Evolutionary conservation across 1,284 basidiomycete species (phyloP).

Genomic region (Malassezia caprae): DNA sequence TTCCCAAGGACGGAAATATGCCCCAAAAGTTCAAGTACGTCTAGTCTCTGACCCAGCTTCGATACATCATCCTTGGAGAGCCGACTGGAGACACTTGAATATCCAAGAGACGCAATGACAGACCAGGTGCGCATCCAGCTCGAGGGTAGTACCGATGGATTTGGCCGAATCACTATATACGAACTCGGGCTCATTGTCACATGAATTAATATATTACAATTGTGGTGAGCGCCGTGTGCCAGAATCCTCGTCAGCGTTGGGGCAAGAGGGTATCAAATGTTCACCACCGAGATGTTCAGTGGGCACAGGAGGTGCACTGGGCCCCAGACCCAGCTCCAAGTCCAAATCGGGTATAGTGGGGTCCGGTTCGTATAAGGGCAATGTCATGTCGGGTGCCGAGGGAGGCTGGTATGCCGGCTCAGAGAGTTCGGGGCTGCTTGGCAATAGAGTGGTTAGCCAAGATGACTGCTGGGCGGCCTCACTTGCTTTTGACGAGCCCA

Average conservation of each 20-base stretch:
- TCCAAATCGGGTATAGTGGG: not conserved
- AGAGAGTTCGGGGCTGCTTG: not conserved
- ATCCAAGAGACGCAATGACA: not conserved
- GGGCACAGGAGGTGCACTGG: not conserved
- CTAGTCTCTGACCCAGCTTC: not conserved
- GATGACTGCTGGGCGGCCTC: conserved; percentile 8
- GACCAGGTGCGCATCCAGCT: conserved; percentile 1
- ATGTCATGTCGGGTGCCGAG: not conserved
- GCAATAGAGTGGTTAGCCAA: conserved; percentile 1
- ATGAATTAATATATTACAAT: not conserved
- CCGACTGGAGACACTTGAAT: not conserved
- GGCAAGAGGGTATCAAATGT: not conserved
- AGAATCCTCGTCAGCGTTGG: not conserved
- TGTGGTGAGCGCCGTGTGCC: not conserved
- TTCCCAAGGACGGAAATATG: conserved; percentile 14
- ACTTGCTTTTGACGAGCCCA: not conserved
- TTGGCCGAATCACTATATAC: conserved; percentile 13
- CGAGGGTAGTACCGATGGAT: conserved; percentile 18
- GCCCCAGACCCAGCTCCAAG: not conserved
- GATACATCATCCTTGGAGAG: not conserved
- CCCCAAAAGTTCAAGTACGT: conserved; percentile 6
- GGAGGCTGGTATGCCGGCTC: not conserved
- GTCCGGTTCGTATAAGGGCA: not conserved
- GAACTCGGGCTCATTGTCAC: not conserved
- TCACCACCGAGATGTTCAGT: not conserved